Conservation (phyloP, 768 basidiomycete genomes). For the Mycena vulgaris region DNA sequence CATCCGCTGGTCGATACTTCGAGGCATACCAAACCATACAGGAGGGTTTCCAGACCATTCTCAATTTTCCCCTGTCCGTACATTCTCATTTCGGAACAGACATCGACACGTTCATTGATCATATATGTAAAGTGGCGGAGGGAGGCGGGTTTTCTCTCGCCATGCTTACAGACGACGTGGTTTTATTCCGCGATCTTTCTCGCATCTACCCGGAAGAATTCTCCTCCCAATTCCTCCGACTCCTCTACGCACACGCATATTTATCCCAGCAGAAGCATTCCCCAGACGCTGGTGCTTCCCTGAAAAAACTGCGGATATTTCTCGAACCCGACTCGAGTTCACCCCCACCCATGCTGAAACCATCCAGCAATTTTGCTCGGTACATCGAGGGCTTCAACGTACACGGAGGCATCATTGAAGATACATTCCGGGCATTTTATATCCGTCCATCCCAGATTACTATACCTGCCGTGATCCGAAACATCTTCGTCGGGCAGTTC, state of each 20-base stretch:
- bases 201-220: no score
- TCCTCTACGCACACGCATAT: constrained; percentile 12
- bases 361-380: background rate
- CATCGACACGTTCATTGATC: no score
- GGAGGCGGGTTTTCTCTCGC: background rate
- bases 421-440: background rate
- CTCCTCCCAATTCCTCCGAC: background rate
- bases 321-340: background rate
- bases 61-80: no score
- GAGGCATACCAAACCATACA: background rate
- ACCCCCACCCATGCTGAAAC: background rate
- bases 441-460: background rate
- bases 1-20: background rate
- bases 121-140: constrained; percentile 7
- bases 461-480: background rate
- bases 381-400: background rate
- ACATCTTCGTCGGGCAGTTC: background rate
- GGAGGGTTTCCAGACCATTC: background rate
- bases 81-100: background rate
- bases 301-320: constrained; percentile 2
- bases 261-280: background rate
- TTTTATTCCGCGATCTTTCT: constrained; percentile 4
- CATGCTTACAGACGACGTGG: background rate
- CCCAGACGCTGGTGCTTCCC: background rate
- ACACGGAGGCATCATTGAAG: background rate